Conservation (phyloP, 2,329 filamentous ascomycete genomes). For the Verticillium isaacii region DNA sequence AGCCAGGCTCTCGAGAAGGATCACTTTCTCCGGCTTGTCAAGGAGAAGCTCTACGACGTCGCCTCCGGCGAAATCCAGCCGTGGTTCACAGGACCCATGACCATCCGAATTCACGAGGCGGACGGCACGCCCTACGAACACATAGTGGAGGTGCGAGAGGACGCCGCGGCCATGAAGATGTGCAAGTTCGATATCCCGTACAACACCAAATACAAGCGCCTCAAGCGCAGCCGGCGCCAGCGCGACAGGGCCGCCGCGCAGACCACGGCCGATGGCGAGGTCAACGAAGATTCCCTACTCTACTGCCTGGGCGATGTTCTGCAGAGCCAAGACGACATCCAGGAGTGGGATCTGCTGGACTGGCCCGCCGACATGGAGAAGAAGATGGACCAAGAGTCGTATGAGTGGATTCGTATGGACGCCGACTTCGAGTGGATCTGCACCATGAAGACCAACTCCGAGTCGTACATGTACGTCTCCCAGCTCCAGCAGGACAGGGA, state of each 20-base stretch:
- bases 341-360: slow-evolving; percentile 79
- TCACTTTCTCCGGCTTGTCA: slow-evolving; percentile 78
- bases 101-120: slow-evolving; percentile 94
- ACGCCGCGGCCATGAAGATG: slow-evolving; percentile 57
- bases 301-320: slow-evolving; percentile 92
- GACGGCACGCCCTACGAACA: slow-evolving; percentile 98
- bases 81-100: slow-evolving; percentile 95
- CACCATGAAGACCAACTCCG: slow-evolving; percentile 75
- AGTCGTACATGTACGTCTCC: slow-evolving; percentile 95
- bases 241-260: slow-evolving; percentile 52
- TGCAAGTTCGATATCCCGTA: slow-evolving; percentile 91
- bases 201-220: slow-evolving; percentile 97
- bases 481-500: slow-evolving; percentile 96
- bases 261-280: slow-evolving; percentile 43
- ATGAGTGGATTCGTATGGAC: slow-evolving; percentile 98
- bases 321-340: slow-evolving; percentile 73
- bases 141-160: slow-evolving; percentile 91
- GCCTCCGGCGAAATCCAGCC: slow-evolving; percentile 65
- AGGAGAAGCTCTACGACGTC: slow-evolving; percentile 70
- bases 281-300: slow-evolving; percentile 75
- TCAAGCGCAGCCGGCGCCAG: slow-evolving; percentile 67
- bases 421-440: slow-evolving; percentile 98
- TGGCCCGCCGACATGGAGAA: slow-evolving; percentile 87
- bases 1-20: slow-evolving; percentile 47
- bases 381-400: slow-evolving; percentile 91